Evolutionary conservation across 345 rosid species (phyloP).

Genomic region (Euphorbia tirucalli): DNA sequence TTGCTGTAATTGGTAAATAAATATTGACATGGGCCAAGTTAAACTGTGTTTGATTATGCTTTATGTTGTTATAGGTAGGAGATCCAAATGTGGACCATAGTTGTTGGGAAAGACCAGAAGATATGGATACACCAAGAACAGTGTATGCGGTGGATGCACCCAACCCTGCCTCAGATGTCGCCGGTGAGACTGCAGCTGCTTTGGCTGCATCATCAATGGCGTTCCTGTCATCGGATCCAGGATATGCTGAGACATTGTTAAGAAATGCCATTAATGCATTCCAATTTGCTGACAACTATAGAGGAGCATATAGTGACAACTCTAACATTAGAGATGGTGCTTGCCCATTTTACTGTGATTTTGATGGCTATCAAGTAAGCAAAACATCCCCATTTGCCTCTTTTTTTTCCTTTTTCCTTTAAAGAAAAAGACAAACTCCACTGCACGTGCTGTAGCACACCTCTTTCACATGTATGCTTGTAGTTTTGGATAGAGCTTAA

Average conservation of each 20-base stretch:
- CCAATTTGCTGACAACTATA: conserved; percentile 66
- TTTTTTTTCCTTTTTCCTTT: not conserved
- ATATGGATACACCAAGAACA: conserved; percentile 85
- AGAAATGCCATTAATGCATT: conserved; percentile 57
- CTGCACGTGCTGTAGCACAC: not conserved
- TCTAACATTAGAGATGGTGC: conserved; percentile 57
- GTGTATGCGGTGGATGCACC: conserved; percentile 83
- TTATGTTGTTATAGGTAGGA: conserved; percentile 55
- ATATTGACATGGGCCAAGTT: too few relatives aligned
- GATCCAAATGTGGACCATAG: conserved; percentile 77
- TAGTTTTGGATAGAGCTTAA: not conserved
- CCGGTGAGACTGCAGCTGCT: conserved; percentile 87
- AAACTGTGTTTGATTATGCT: not conserved
- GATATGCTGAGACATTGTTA: conserved; percentile 67
- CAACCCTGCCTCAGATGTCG: conserved; percentile 83
- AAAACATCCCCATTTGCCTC: not conserved
- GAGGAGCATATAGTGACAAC: conserved; percentile 95
- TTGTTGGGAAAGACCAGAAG: conserved; percentile 98
- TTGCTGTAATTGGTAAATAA: not conserved
- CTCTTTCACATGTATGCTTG: not conserved
- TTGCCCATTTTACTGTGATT: conserved; percentile 95
- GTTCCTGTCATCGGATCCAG: conserved; percentile 70
- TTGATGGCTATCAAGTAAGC: conserved; percentile 80
- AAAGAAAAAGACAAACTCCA: too few relatives aligned
- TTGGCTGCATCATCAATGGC: conserved; percentile 89